phyloP scores from a whole-genome alignment of 306 rosid genomes.

The Erythrophleum fordii region DNA sequence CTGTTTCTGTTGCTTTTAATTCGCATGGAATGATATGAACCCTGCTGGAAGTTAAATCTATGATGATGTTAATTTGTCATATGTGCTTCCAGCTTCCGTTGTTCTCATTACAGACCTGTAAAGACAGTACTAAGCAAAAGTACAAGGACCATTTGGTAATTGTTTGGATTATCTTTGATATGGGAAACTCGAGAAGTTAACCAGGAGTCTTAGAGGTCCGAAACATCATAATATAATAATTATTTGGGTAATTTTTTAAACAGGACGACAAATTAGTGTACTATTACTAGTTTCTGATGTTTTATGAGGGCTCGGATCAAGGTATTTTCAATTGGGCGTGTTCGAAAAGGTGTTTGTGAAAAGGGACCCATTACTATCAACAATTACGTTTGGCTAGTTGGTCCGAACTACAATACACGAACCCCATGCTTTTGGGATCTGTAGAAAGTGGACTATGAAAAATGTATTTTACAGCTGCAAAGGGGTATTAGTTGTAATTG shows the following conservation, averaged over 20 bases:
- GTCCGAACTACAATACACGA: conserved; percentile 43
- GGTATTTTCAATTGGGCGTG: conserved; percentile 2
- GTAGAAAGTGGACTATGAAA: conserved; percentile 34
- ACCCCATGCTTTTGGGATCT: conserved; percentile 25
- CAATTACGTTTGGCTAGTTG: conserved; percentile 37
- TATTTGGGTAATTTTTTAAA: neutral
- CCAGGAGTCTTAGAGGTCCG: neutral
- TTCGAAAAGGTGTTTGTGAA: conserved; percentile 23
- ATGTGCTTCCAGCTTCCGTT: neutral
- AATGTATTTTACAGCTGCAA: conserved; percentile 36
- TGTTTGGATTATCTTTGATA: neutral
- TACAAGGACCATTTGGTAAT: neutral
- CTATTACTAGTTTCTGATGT: neutral
- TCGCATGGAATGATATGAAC: neutral
- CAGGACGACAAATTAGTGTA: neutral
- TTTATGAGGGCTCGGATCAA: conserved; percentile 14
- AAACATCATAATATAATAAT: neutral
- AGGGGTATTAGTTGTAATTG: neutral
- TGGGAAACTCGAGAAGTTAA: conserved; percentile 2
- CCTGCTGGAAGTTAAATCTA: neutral
- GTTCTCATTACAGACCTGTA: neutral
- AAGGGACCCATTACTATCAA: conserved; percentile 43
- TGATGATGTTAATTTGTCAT: neutral
- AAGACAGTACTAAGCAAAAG: neutral
- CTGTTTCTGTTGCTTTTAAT: neutral